Evolutionary conservation across 176 grass and related monocot species (phyloP), one percentile per base, ranked within the genome.

Genomic region (Chrysopogon serrulatus): DNA sequence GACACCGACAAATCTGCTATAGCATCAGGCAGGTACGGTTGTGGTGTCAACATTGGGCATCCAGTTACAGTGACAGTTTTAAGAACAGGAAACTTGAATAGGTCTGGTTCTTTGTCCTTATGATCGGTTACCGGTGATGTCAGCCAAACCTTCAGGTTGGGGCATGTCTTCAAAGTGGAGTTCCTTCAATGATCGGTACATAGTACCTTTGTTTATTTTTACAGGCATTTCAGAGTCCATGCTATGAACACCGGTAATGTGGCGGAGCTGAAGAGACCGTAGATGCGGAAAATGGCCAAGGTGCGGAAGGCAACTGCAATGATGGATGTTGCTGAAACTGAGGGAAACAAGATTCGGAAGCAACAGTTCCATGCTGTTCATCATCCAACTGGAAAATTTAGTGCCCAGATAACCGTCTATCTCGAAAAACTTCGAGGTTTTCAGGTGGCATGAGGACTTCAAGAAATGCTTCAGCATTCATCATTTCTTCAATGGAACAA

Each of bases 131-230:
- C 39, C 17, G 78, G 32, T 75, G 67, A 53, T 36, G 86, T 91
- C 56, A 81, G 34, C 89, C 89, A 94, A 31, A 56, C 79, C 74
- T 79, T 79, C 70, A 94, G 74, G 27, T 89, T 82, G 4, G 79
- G 79, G 83, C 70, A 94, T 86, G 69, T 85, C 77, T 81, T 87
- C 79, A 34, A 94, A 75, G 47, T 83, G 82, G 81, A 90, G 76
- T 63, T 83, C 86, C 61, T 91, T 83, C 56, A 94, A 31, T 24
- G 74, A 89, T 19, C 66, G 92, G 62, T 85, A 91, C 59, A 89
- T 71, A 59, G 64, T 68, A 32, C 15, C 60, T 23, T 63, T 65
- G 69, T 85, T 44, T 67, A 31, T 33, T n/a, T 71, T 28, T 37
- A 41, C 32, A 43, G 80, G 61, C 30, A 67, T 56, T 71, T 89